These are phyloP conservation scores for Aspergillus fructus DNA, from an alignment of 2,329 filamentous ascomycete species.

Conservation along the genomic window DNA sequence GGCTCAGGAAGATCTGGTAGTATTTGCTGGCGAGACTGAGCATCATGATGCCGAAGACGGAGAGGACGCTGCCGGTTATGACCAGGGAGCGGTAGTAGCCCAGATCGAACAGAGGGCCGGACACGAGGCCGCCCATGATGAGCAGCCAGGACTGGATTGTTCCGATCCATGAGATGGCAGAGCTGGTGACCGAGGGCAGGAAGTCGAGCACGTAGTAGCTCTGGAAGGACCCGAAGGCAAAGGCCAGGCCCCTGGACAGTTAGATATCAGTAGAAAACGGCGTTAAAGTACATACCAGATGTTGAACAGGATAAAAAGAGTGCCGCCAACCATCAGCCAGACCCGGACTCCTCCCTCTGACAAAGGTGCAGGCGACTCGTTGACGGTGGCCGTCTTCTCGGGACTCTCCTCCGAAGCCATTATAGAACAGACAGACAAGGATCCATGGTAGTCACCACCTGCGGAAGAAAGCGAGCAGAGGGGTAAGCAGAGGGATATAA, in stretches of 20 bases:
- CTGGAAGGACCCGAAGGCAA: conserved; percentile 51
- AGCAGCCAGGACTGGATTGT: conserved; percentile 49
- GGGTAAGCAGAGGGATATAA: background rate
- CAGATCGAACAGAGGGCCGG: conserved; percentile 51
- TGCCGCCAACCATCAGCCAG: conserved; percentile 23
- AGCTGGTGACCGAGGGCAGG: conserved; percentile 36
- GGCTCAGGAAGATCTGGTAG: conserved; percentile 49
- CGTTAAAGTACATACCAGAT: no score
- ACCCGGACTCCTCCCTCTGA: conserved; percentile 21
- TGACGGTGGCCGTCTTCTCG: background rate
- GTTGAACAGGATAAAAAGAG: conserved; percentile 25
- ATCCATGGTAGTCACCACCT: background rate
- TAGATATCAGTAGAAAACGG: no score
- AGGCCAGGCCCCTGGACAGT: conserved; percentile 39
- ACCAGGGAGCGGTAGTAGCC: conserved; percentile 45
- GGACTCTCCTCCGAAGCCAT: background rate
- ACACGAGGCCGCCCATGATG: conserved; percentile 46
- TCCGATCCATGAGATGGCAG: conserved; percentile 51
- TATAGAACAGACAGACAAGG: background rate
- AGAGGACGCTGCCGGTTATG: conserved; percentile 38
- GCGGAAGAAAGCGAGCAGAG: no score
- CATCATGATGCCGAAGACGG: conserved; percentile 46
- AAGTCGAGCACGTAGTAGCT: conserved; percentile 46
- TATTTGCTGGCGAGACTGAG: conserved; percentile 42
- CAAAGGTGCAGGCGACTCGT: background rate